Evolutionary conservation across 225 moss, liverwort and hornwort species (phyloP).

Genomic region (Physcomitrellopsis africana): DNA sequence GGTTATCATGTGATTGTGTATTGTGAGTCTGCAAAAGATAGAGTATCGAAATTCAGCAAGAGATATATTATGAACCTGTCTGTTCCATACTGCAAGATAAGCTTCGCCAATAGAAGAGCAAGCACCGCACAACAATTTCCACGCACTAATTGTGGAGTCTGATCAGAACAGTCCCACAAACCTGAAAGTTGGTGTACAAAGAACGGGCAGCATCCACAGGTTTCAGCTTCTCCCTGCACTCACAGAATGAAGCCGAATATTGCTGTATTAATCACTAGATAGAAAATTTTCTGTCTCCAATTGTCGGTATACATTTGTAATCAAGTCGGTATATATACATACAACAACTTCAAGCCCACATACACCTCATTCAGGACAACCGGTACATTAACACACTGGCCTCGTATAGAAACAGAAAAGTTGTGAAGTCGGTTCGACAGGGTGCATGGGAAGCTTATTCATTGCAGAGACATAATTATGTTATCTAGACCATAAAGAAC

Average conservation of each 20-base stretch:
- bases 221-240: constrained; percentile 33
- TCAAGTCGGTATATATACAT: background rate
- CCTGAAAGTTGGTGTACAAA: constrained; percentile 27
- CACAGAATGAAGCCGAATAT: constrained; percentile 21
- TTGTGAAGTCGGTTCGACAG: too few species aligned
- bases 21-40: constrained; percentile 40
- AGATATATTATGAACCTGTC: constrained; percentile 1
- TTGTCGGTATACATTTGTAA: constrained; percentile 5
- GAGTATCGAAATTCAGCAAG: constrained; percentile 4
- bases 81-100: constrained; percentile 10
- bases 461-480: background rate
- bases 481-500: constrained; percentile 18
- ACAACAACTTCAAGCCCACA: constrained; percentile 12
- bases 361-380: constrained; percentile 17
- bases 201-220: constrained; percentile 7
- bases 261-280: background rate
- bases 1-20: constrained; percentile 25
- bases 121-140: constrained; percentile 11
- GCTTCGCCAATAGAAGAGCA: background rate
- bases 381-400: background rate
- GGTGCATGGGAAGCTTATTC: background rate
- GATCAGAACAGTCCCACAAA: constrained; percentile 28
- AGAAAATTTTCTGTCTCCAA: background rate
- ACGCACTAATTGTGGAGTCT: background rate
- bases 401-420: constrained; percentile 15